Evolutionary conservation across 2,329 filamentous ascomycete species (phyloP), one percentile per base, ranked within the genome.

Genomic region (Stagonosporopsis chrysanthemi): DNA sequence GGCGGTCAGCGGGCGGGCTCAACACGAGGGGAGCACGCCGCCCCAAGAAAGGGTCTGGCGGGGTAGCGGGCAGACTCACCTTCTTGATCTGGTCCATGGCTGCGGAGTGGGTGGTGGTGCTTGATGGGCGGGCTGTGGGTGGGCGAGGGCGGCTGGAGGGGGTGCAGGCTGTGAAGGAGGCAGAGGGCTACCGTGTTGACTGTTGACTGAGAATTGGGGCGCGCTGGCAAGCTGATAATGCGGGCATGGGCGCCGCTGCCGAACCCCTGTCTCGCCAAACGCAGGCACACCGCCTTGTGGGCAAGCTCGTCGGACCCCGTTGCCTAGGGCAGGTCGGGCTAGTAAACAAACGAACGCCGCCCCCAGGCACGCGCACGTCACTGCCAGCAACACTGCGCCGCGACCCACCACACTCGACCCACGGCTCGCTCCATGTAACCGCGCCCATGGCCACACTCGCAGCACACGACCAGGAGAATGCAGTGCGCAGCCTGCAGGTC

Each of bases 51-150:
- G 66, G 62, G 62, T 58, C 60, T 67, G 72, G 72, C 69, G 74
- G 75, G 73, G 75, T 73, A 74, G 58, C 58, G 53, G 71, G 67
- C 73, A 70, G 52, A 84, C 89, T 84, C 80, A 93, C 90, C 85
- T 92, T 89, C 88, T 91, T 93, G 80, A 95, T 93, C 81, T 89
- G 90, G 80, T 95, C 91, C 91, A 94, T 94, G 75, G 63, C 62
- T 57, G 67, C 56, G 59, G 64, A 38, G 39, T 40, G 61, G 42
- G 26, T n/a, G 29, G 50, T 52, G 62, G 52, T 48, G 39, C 44
- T 38, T 42, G 48, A 45, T 41, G 40, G 38, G 29, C 33, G 7
- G 7, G 19, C 6, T 23, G 26, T 44, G 55, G 50, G 46, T 55
- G 33, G 24, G 29, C 52, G 28, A 39, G 39, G 46, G 46, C 42